Evolutionary conservation across 176 grass and related monocot species (phyloP).

Genomic region (Alopecurus myosuroides): DNA sequence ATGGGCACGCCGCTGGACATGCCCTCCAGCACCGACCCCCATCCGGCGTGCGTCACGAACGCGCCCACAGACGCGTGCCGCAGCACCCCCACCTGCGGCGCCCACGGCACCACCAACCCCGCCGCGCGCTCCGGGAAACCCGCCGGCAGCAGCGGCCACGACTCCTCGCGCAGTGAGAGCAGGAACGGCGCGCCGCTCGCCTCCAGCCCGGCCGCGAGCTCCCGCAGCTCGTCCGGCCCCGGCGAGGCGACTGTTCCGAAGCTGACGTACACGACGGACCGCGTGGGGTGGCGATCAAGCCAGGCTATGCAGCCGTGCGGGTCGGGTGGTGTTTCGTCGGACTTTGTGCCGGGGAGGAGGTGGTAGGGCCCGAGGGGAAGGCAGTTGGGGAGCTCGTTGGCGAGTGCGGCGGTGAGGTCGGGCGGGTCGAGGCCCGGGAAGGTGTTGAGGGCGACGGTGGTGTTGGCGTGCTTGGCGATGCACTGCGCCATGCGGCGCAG

Average conservation of each 20-base stretch:
- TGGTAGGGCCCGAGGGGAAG: too few species aligned
- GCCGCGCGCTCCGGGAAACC: conserved; percentile 35
- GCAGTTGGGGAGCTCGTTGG: conserved; percentile 6
- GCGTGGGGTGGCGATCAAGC: conserved; percentile 19
- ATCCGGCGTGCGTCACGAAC: too few species aligned
- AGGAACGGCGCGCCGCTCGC: conserved; percentile 38
- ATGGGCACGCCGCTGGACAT: too few species aligned
- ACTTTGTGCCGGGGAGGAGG: conserved; percentile 1
- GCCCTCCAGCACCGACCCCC: too few species aligned
- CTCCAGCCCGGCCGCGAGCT: too few species aligned
- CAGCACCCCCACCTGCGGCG: too few species aligned
- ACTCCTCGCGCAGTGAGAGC: conserved; percentile 38
- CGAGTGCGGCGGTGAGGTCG: conserved; percentile 8
- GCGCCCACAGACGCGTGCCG: too few species aligned
- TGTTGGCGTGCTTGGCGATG: not conserved
- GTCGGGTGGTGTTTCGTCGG: not conserved
- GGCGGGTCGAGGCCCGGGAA: too few species aligned
- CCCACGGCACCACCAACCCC: conserved; percentile 38
- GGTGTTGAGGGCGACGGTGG: conserved; percentile 35
- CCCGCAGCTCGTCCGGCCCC: conserved; percentile 11
- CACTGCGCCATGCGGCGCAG: conserved; percentile 31
- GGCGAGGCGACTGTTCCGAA: conserved; percentile 42
- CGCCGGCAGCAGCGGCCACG: conserved; percentile 30
- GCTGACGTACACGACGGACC: too few species aligned
- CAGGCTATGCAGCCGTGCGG: conserved; percentile 46